phyloP scores from a whole-genome alignment of 345 rosid genomes.

The Eucalyptus albens region DNA sequence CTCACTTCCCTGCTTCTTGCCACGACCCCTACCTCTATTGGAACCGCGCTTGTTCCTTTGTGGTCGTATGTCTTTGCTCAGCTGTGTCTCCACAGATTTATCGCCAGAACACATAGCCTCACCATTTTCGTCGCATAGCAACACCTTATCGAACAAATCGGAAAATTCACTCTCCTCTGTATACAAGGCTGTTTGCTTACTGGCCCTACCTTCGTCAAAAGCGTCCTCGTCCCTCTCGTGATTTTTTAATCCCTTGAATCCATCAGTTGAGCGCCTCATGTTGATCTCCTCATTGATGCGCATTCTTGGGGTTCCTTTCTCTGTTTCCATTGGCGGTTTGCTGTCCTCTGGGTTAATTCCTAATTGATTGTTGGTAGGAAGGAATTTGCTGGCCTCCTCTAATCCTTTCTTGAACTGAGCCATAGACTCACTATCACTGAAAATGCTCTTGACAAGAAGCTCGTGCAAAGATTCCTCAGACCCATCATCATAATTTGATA shows the following conservation, averaged over 20 bases:
- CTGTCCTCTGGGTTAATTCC: conserved; percentile 14
- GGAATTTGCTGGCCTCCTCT: conserved; percentile 82
- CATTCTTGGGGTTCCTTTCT: background rate
- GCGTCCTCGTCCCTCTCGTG: conserved; percentile 29
- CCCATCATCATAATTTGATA: background rate
- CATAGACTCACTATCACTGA: conserved; percentile 35
- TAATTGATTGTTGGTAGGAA: conserved; percentile 40
- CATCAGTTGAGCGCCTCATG: background rate
- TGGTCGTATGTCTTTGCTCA: conserved; percentile 1
- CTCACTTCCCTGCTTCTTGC: conserved; percentile 24
- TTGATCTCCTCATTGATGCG: conserved; percentile 5
- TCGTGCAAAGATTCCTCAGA: conserved; percentile 22
- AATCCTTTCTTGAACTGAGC: conserved; percentile 58
- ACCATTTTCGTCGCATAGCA: background rate
- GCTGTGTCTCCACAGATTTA: background rate
- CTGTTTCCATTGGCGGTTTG: background rate
- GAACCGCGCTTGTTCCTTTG: conserved; percentile 1
- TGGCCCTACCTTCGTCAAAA: conserved; percentile 40
- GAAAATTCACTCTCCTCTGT: conserved; percentile 39
- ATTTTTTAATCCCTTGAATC: conserved; percentile 36
- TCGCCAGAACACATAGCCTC: background rate
- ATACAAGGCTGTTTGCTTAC: conserved; percentile 36
- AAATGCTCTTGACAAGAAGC: conserved; percentile 40
- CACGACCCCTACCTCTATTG: conserved; percentile 10
- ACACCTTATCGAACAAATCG: conserved; percentile 55